These are phyloP conservation scores for Gnetum montanum DNA, from an alignment of 75 land plant species.

Conservation along the genomic window DNA sequence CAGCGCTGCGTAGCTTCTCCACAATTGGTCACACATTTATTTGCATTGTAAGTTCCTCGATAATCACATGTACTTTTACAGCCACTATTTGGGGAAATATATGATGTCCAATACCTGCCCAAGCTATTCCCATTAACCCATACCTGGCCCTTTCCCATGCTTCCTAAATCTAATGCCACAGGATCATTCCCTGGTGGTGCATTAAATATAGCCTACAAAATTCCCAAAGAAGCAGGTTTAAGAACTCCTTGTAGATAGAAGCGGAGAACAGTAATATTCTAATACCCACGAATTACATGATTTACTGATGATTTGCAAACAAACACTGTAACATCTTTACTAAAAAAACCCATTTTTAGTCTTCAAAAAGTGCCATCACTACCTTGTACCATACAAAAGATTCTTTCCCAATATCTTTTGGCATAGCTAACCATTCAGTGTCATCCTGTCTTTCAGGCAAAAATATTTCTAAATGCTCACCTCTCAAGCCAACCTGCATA, in stretches of 20 bases:
- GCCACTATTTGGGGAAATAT: slow-evolving; percentile 29
- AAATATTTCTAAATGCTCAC: slow-evolving; percentile 52
- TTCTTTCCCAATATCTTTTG: slow-evolving; percentile 10
- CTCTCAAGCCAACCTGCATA: slow-evolving; percentile 71
- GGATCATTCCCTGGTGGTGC: slow-evolving; percentile 73
- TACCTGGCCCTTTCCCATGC: slow-evolving; percentile 85
- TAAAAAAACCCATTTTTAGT: no score
- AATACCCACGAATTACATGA: no score
- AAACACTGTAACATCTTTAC: no score
- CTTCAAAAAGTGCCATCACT: no score
- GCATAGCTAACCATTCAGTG: slow-evolving; percentile 34
- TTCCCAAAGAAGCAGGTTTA: no score
- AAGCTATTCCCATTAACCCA: slow-evolving; percentile 86
- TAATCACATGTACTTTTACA: slow-evolving; percentile 51
- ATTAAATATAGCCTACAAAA: slow-evolving; percentile 54
- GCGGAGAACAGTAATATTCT: no score
- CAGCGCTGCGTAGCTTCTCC: slow-evolving; percentile 69
- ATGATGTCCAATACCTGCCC: slow-evolving; percentile 72
- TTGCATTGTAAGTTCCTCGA: slow-evolving; percentile 40
- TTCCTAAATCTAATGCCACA: slow-evolving; percentile 65
- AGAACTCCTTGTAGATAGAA: no score
- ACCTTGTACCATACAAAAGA: slow-evolving; percentile 56
- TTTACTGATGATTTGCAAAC: no score
- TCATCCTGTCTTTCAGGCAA: slow-evolving; percentile 19
- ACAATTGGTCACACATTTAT: slow-evolving; percentile 55